Base-by-base conservation (phyloP, 306 rosid species). In the Lotus japonicus region DNA sequence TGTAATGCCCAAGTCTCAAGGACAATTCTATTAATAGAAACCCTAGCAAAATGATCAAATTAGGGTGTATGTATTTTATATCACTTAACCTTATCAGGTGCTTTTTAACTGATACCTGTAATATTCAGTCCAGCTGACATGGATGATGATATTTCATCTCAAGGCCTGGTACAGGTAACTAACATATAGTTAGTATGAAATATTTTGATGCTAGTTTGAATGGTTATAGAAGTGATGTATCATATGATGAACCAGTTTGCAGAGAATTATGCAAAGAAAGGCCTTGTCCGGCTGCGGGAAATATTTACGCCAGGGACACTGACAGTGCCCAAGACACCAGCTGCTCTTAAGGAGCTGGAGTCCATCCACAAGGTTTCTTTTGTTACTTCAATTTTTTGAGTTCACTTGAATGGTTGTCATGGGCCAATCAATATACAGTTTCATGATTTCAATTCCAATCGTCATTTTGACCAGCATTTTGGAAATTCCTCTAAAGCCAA, bases 111-210 rank as follows among this genome's bases (percentile, higher is more conserved):
- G 50, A 73, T 66, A 11, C 51, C 53, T 69, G 2, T 26, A 19
- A 71, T 72, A n/a, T 81, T 84, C 97, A 94, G 98, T 79, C 98
- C 97, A 28, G 96, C 71, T 72, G 96, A 94, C 70, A 82, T 90
- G 90, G 81, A 43, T 71, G 91, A 90, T 73, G 96, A 88, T 33
- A 94, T 94, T 80, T 80, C 86, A 49, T 78, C 96, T 62, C 95
- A 90, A 60, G 97, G 95, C 82, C 85, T 94, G 68, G 85, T 81
- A 33, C 97, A 88, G 92, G 97, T 94, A 80, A 83, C 33, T 50
- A 64, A 17, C 66, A 15, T 53, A 26, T 74, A 26, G 43, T 56
- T 55, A 35, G 65, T 71, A 17, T 66, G 55, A 17, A 49, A 58
- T 50, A 28, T 12, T 10, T 58, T 19, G 28, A 26, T 52, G 33